A percentile compares a stretch with the other conserved stretches of the same genome.
Evolutionary conservation across 169 alveolate genomes (phyloP).

Genomic region (Plasmodium ovale): DNA sequence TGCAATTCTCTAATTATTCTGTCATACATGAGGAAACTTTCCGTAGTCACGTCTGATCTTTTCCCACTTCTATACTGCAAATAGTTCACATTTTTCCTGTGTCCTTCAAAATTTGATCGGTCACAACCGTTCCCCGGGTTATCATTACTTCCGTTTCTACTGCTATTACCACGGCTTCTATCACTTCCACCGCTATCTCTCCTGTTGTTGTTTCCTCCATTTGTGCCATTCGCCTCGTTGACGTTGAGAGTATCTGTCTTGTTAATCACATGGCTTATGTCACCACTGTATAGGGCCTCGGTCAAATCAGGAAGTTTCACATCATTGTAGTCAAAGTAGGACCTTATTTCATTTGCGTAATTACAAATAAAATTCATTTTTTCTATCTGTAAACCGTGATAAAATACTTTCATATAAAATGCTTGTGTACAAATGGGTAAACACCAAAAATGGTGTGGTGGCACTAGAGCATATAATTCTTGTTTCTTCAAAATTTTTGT

Average conservation of each 20-base stretch:
- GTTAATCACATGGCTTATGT: constrained; percentile 12
- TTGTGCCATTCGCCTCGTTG: not conserved
- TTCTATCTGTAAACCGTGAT: constrained; percentile 74
- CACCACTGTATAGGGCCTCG: constrained; percentile 17
- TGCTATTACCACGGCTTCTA: not conserved
- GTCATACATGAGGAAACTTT: constrained; percentile 7
- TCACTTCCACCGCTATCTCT: not conserved
- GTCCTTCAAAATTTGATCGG: not conserved
- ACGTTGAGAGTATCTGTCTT: not conserved
- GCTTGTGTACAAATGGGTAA: constrained; percentile 68
- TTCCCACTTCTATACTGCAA: constrained; percentile 15
- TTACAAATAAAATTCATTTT: constrained; percentile 73
- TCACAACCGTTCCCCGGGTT: not conserved
- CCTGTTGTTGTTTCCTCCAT: not conserved
- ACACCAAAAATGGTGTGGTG: constrained; percentile 80
- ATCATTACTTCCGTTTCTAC: not conserved
- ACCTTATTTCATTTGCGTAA: constrained; percentile 31
- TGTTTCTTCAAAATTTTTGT: constrained; percentile 75
- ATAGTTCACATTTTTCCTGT: constrained; percentile 24
- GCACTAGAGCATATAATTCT: constrained; percentile 76
- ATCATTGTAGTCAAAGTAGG: constrained; percentile 40
- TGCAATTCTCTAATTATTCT: constrained; percentile 23
- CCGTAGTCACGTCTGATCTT: not conserved
- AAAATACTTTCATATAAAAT: constrained; percentile 64
- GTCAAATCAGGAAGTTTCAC: constrained; percentile 51